These are phyloP conservation scores for Leccinum cinnamomeum DNA, from an alignment of 1,284 basidiomycete species.

Conservation along the genomic window DNA sequence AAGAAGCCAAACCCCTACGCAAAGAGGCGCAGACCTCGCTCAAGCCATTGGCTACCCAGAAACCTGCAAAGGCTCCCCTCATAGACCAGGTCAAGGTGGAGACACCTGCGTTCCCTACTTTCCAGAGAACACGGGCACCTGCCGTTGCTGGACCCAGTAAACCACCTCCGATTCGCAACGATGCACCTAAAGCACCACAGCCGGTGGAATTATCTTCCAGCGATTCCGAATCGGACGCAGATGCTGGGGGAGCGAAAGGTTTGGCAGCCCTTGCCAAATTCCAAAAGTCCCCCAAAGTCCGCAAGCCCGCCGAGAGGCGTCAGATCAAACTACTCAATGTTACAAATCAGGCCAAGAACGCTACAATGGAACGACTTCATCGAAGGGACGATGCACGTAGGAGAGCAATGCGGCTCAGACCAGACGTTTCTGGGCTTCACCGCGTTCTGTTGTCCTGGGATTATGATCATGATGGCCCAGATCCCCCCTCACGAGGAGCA, in stretches of 20 bases:
- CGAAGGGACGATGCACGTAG: constrained; percentile 63
- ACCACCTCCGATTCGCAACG: constrained; percentile 28
- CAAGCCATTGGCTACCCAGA: constrained; percentile 17
- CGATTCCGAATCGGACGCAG: constrained; percentile 57
- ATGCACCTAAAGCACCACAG: constrained; percentile 14
- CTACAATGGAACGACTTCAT: constrained; percentile 49
- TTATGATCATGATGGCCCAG: constrained; percentile 66
- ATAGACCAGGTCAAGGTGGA: constrained; percentile 39
- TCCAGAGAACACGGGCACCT: constrained; percentile 31
- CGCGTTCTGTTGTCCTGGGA: constrained; percentile 86
- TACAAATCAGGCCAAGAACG: constrained; percentile 42
- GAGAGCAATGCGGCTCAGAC: constrained; percentile 73
- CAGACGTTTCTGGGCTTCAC: constrained; percentile 82
- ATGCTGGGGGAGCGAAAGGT: constrained; percentile 43
- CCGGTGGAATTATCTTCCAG: constrained; percentile 40
- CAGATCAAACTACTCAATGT: constrained; percentile 72
- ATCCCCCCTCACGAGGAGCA: constrained; percentile 51
- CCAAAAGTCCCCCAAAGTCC: constrained; percentile 60
- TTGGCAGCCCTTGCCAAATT: constrained; percentile 61
- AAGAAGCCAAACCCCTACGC: constrained; percentile 19
- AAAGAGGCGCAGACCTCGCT: constrained; percentile 28
- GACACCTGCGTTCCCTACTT: constrained; percentile 36
- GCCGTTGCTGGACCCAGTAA: constrained; percentile 18
- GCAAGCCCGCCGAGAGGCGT: constrained; percentile 59
- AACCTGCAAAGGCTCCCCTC: constrained; percentile 28